A percentile compares a stretch with the other conserved stretches of the same genome.
Conservation (phyloP, 2,329 filamentous ascomycete species). For the Fusarium drepaniforme region DNA sequence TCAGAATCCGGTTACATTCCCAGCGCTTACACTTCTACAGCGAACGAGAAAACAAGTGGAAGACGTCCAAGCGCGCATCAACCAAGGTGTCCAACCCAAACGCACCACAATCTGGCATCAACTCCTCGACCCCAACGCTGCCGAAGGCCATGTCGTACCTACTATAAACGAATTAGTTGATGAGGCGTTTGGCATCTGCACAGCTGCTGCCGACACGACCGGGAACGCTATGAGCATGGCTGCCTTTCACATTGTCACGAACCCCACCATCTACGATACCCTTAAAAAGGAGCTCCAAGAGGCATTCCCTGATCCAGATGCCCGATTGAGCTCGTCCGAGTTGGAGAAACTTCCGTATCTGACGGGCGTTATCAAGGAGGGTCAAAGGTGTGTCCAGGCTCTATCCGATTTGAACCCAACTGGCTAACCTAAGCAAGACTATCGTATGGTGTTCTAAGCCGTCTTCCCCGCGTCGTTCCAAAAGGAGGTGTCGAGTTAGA, state of each 20-base stretch:
- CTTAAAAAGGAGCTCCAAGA: conserved; percentile 12
- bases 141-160: conserved; percentile 5
- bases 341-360: conserved; percentile 16
- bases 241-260: conserved; percentile 16
- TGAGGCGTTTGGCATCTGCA: conserved; percentile 17
- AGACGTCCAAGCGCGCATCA: conserved; percentile 10
- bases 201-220: conserved; percentile 12
- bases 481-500: conserved; percentile 12
- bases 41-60: conserved; percentile 9
- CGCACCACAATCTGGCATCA: conserved; percentile 17
- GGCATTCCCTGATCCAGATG: conserved; percentile 9
- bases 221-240: conserved; percentile 19
- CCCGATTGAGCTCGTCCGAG: background rate
- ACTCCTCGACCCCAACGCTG: conserved; percentile 11
- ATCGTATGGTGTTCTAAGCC: conserved; percentile 16
- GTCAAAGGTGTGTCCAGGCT: too few species aligned
- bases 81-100: conserved; percentile 8
- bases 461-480: conserved; percentile 15
- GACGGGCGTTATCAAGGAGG: conserved; percentile 18
- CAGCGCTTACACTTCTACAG: background rate
- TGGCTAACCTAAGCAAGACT: too few species aligned
- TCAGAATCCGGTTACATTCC: fast-evolving
- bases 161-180: conserved; percentile 1
- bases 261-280: conserved; percentile 5
- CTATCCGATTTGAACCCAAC: too few species aligned